A percentile compares a stretch with the other conserved stretches of the same genome.
These are phyloP conservation scores for Penicillium verrucosum DNA, from an alignment of 2,329 filamentous ascomycete genomes.

Conservation along the genomic window DNA sequence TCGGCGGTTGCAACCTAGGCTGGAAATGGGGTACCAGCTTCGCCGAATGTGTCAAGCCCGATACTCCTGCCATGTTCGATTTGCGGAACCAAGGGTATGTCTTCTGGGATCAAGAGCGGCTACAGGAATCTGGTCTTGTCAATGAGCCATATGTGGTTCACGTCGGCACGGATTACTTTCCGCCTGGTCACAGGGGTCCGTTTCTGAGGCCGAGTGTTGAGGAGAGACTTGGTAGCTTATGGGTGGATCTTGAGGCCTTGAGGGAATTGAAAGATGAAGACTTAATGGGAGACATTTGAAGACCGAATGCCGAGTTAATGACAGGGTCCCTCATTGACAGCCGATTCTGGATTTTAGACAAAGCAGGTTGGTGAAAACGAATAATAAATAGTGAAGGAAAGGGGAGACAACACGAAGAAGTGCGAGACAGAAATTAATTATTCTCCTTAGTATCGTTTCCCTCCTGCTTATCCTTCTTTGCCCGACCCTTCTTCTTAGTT, in stretches of 20 bases:
- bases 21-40: conserved; percentile 4
- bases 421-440: neutral
- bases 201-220: neutral
- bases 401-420: neutral
- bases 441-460: neutral
- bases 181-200: neutral
- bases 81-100: neutral
- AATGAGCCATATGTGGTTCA: neutral
- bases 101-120: neutral
- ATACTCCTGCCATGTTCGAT: neutral
- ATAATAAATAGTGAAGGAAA: neutral
- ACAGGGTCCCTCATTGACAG: neutral
- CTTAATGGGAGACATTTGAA: no score
- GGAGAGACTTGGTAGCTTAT: neutral
- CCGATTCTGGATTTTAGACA: neutral
- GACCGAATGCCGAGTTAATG: neutral
- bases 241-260: neutral
- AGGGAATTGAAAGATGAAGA: neutral
- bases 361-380: neutral
- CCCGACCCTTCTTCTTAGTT: neutral
- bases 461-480: neutral
- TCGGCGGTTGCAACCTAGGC: neutral
- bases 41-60: neutral
- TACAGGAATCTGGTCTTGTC: neutral
- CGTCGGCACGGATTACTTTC: neutral